Base-by-base conservation (phyloP, 495 filamentous ascomycete genomes). In the Penicillium cosmopolitanum region DNA sequence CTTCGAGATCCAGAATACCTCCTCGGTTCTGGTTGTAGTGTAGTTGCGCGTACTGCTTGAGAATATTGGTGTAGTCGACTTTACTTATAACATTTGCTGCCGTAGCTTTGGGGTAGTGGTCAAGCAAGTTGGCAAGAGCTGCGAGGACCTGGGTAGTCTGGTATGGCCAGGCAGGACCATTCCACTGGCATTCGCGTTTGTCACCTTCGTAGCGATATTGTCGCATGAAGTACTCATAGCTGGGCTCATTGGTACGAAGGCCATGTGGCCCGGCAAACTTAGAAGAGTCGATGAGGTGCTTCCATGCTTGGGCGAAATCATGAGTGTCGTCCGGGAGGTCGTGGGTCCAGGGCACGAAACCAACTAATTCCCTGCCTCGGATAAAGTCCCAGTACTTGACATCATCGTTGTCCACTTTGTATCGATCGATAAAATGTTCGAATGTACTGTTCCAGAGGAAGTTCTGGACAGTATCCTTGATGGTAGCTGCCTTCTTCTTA, bases 381-480 rank as follows among this genome's bases (percentile, higher is more conserved):
- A 70, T 71, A 44, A 65, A 63, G 43, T 70, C 62, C 68, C 70
- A 70, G 68, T 73, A 73, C 1, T 53, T 65, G 48, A 68, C 65
- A 44, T 65, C 36, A 40, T 62, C 54, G 47, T 68, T 73, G 58
- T 63, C 57, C n/a, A 62, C 68, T 25, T 68, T 51, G 58, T 63
- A 68, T 13, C 68, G 60, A 52, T 73, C 67, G 53, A 73, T 69
- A 35, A 73, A 73, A 58, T 73, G 70, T 36, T 65, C 50, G n/a
- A 69, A 66, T 31, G 68, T 69, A 18, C 62, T 63, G 43, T 73
- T 70, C 70, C 70, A 73, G 12, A 73, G 59, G 12, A 52, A 52
- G 23, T 51, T 54, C 50, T 70, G 67, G 6, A 70, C 57, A 5
- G 52, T 58, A 8, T 23, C 15, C 46, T 70, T 66, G 16, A 73